Conservation (phyloP, 176 grass and related monocot genomes). For the Carex kokanica region DNA sequence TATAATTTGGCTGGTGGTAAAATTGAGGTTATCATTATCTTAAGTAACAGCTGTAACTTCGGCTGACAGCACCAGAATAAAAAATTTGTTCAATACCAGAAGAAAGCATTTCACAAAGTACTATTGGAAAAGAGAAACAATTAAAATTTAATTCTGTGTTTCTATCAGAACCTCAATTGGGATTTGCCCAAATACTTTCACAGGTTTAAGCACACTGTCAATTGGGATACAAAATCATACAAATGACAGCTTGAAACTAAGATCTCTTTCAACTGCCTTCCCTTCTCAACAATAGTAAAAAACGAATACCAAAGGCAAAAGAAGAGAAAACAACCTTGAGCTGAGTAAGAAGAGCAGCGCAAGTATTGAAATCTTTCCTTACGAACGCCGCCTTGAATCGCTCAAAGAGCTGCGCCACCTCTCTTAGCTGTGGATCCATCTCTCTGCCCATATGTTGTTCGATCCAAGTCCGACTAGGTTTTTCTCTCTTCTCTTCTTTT, state of each 20-base stretch:
- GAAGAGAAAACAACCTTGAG: conserved; percentile 50
- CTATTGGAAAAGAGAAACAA: not conserved
- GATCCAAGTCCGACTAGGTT: not conserved
- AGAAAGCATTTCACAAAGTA: not conserved
- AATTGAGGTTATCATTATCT: not conserved
- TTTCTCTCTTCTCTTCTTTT: not conserved
- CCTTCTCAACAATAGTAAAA: not conserved
- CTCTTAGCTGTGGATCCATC: conserved; percentile 50
- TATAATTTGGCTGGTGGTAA: not conserved
- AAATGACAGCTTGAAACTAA: not conserved
- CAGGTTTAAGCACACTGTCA: not conserved
- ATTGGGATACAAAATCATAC: not conserved
- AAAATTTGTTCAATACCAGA: not conserved
- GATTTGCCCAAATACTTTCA: not conserved
- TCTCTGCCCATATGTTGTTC: not conserved
- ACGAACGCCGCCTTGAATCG: conserved; percentile 50
- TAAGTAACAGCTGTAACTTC: not conserved
- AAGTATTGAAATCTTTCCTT: conserved; percentile 41
- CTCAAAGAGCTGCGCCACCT: conserved; percentile 38
- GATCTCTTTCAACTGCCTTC: not conserved
- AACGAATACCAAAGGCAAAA: not conserved
- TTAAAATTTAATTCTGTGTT: not conserved
- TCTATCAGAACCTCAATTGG: not conserved
- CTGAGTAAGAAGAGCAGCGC: conserved; percentile 38
- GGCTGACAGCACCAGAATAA: not conserved